Conservation (phyloP, 805 yeast genomes). For the Starmerella geochares region DNA sequence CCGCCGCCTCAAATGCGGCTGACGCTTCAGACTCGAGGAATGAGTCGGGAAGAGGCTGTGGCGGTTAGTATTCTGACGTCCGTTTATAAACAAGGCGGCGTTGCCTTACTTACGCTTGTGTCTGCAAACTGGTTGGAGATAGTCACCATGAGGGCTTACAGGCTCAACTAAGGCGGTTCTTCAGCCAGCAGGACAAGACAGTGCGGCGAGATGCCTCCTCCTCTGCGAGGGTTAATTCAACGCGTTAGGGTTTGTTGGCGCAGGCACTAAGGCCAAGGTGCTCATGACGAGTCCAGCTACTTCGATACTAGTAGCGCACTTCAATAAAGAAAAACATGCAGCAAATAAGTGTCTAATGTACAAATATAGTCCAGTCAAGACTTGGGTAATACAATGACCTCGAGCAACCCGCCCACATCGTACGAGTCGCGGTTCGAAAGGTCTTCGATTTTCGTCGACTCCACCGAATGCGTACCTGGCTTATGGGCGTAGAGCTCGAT, state of each 20-base stretch:
- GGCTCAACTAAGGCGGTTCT: not conserved
- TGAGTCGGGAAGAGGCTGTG: conserved; percentile 19
- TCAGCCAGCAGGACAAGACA: not conserved
- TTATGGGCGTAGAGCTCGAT: conserved; percentile 51
- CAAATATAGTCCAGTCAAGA: not conserved
- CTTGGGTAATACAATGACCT: conserved; percentile 44
- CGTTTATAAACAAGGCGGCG: not conserved
- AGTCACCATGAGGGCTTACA: conserved; percentile 3
- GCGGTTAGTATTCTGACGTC: not conserved
- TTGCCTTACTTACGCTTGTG: conserved; percentile 18
- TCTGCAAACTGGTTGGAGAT: conserved; percentile 18
- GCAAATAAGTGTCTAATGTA: not conserved
- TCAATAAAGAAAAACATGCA: no score
- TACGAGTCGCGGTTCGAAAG: conserved; percentile 52
- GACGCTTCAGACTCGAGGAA: conserved; percentile 13
- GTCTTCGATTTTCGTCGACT: conserved; percentile 58
- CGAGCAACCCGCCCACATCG: conserved; percentile 61
- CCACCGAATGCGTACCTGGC: conserved; percentile 53
- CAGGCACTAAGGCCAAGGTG: no score
- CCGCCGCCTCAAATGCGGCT: conserved; percentile 7
- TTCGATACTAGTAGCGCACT: no score
- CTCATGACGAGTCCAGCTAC: no score
- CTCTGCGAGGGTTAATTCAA: no score
- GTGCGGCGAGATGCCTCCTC: not conserved
- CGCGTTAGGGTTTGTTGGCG: no score